Conservation (phyloP, 805 yeast species). For the Saccharomycodes ludwigii region DNA sequence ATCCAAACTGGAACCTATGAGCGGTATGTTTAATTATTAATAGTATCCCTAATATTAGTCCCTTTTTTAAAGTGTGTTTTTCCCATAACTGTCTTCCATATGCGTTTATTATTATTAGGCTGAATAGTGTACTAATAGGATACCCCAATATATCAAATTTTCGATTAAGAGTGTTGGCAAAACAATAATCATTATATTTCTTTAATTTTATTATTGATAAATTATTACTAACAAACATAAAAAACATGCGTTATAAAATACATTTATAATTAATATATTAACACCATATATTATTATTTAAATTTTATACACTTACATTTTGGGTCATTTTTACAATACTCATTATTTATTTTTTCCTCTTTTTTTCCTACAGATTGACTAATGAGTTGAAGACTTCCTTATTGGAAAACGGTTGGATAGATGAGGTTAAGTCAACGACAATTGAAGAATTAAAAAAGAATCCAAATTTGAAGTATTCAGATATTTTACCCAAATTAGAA, state of each 20-base stretch:
- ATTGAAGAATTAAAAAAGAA: constrained; percentile 24
- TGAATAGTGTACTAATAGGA: no score
- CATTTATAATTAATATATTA: not conserved
- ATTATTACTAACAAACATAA: constrained; percentile 11
- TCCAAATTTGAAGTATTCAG: constrained; percentile 36
- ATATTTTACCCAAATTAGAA: constrained; percentile 39
- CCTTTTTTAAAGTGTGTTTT: no score
- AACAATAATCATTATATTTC: no score
- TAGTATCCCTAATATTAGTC: no score
- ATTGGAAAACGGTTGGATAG: constrained; percentile 78
- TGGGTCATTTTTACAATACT: no score
- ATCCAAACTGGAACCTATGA: constrained; percentile 75
- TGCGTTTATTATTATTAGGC: no score
- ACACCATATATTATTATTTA: no score
- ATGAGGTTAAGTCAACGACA: constrained; percentile 53
- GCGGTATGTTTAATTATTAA: constrained; percentile 23
- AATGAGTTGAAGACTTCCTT: constrained; percentile 49
- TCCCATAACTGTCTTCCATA: no score
- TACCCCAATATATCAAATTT: no score
- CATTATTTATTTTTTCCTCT: no score
- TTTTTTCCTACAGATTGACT: constrained; percentile 39
- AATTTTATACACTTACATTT: no score
- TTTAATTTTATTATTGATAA: constrained; percentile 5
- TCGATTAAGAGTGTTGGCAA: no score
- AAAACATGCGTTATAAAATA: constrained; percentile 7